Percentiles rank a stretch among this genome's conserved stretches.
These are phyloP conservation scores for Vanderwaltozyma yarrowii DNA, from an alignment of 805 yeast genomes.

Conservation along the genomic window DNA sequence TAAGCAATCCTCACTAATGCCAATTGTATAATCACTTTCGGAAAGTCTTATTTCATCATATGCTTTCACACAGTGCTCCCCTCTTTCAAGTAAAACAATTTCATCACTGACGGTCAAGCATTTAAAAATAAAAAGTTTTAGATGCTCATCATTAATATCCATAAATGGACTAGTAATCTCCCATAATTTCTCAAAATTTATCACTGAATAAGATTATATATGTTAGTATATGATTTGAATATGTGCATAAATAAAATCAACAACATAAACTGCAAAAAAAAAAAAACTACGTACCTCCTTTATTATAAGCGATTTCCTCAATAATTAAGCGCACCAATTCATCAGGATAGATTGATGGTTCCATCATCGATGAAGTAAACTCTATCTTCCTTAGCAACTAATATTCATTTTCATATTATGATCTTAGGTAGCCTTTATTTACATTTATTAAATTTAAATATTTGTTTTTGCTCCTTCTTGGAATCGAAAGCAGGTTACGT, in stretches of 20 bases:
- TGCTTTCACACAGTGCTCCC: background rate
- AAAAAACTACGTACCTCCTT: constrained; percentile 18
- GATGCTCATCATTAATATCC: constrained; percentile 4
- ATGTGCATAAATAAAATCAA: constrained; percentile 9
- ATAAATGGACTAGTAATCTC: constrained; percentile 5
- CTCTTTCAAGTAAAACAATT: constrained; percentile 5
- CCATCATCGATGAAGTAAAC: background rate
- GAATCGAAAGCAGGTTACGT: too few relatives aligned
- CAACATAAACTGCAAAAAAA: constrained; percentile 3
- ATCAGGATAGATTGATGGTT: constrained; percentile 19
- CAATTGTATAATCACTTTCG: constrained; percentile 10
- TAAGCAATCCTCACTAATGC: constrained; percentile 44
- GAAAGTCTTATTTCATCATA: background rate
- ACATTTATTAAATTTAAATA: too few relatives aligned
- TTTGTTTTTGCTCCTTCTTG: too few relatives aligned
- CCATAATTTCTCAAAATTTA: constrained; percentile 10
- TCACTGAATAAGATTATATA: background rate
- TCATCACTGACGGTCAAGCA: constrained; percentile 13
- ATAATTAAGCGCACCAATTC: constrained; percentile 21
- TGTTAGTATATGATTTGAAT: constrained; percentile 1
- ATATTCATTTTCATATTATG: too few relatives aligned
- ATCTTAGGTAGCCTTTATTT: background rate
- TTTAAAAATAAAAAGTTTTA: constrained; percentile 14
- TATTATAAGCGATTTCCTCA: constrained; percentile 25
- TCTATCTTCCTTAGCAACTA: too few relatives aligned